Conservation (phyloP, 139 green algal species). For the Picochlorum sp. region DNA sequence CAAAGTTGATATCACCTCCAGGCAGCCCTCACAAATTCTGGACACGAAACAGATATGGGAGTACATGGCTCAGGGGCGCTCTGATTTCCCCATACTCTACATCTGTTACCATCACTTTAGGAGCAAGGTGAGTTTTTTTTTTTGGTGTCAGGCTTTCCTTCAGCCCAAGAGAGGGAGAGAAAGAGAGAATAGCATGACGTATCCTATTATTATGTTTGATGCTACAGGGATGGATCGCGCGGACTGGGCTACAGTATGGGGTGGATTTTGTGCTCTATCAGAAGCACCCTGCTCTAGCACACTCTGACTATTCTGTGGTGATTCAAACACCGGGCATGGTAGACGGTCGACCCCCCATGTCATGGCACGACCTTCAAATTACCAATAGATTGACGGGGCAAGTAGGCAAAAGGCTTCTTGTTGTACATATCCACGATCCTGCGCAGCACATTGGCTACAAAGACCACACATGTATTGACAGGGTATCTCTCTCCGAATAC, state of each 20-base stretch:
- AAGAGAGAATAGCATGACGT: background rate
- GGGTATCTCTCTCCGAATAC: conserved; percentile 17
- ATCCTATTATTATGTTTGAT: background rate
- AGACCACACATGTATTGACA: conserved; percentile 14
- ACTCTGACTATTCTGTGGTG: conserved; percentile 37
- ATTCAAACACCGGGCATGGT: conserved; percentile 1
- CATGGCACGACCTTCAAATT: conserved; percentile 38
- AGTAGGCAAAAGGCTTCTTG: conserved; percentile 38
- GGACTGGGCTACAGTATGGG: conserved; percentile 53
- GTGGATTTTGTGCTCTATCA: conserved; percentile 52
- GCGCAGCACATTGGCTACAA: background rate
- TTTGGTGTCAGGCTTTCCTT: background rate
- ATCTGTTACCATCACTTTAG: conserved; percentile 35
- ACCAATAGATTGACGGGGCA: conserved; percentile 37
- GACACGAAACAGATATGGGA: conserved; percentile 18
- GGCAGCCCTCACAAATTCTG: background rate
- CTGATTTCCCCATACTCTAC: conserved; percentile 29
- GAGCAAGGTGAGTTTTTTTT: conserved; percentile 18
- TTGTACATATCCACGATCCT: conserved; percentile 32
- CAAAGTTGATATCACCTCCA: background rate
- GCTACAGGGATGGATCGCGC: conserved; percentile 39
- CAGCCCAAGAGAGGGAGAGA: background rate
- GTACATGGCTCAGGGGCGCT: background rate
- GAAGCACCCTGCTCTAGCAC: conserved; percentile 33
- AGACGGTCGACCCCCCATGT: background rate